Evolutionary conservation across 139 green algal genomes (phyloP).

Genomic region (Micromonas pusilla): DNA sequence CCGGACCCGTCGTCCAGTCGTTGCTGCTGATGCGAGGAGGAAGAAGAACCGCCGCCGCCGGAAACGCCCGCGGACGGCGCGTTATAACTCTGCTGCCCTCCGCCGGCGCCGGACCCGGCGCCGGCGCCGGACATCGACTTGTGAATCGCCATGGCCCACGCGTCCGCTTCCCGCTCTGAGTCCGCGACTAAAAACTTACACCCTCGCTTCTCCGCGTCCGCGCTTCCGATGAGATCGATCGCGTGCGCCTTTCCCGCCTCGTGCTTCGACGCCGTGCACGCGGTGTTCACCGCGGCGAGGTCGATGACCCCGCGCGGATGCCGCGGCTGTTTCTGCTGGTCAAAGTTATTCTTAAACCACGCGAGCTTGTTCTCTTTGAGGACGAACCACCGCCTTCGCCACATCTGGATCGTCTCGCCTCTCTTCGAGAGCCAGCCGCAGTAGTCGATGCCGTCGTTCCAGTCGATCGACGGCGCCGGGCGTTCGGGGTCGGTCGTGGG

Average conservation of each 20-base stretch:
- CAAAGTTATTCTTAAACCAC: slow-evolving; percentile 90
- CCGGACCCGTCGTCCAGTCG: background rate
- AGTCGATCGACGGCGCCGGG: background rate
- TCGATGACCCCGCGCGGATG: slow-evolving; percentile 82
- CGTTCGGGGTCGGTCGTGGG: background rate
- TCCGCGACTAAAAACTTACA: background rate
- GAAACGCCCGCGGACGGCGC: too few relatives aligned
- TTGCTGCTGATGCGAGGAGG: background rate
- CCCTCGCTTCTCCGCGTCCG: background rate
- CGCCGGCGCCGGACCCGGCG: too few relatives aligned
- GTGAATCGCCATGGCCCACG: too few relatives aligned
- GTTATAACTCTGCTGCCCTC: too few relatives aligned
- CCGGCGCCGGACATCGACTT: too few relatives aligned
- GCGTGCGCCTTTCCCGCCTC: background rate
- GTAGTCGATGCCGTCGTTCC: slow-evolving; percentile 60
- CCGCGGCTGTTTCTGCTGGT: slow-evolving; percentile 55
- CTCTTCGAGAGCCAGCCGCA: slow-evolving; percentile 90
- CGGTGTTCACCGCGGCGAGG: slow-evolving; percentile 38
- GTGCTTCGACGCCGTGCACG: background rate
- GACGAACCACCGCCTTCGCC: slow-evolving; percentile 92
- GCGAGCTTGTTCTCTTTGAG: slow-evolving; percentile 97
- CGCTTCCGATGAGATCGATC: background rate
- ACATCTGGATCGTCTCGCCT: slow-evolving; percentile 91
- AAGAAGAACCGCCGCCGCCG: background rate
- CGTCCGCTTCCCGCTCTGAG: background rate